Conservation (phyloP, 768 basidiomycete genomes). For the Kwoniella sp. region DNA sequence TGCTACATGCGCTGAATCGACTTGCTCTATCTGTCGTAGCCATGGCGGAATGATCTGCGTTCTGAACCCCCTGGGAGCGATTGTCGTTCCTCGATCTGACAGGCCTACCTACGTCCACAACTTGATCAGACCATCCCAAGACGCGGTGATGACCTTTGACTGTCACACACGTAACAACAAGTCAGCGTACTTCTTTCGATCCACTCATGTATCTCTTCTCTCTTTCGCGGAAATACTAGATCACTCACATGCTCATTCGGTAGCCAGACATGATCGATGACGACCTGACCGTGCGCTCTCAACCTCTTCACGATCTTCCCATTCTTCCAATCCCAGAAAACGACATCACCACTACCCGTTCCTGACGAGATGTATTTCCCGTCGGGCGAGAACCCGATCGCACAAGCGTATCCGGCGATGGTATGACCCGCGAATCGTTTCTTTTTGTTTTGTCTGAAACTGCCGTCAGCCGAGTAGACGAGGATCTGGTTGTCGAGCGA, state of each 20-base stretch:
- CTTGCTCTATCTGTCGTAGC: too few species aligned
- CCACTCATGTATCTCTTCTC: too few species aligned
- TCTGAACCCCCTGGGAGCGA: too few species aligned
- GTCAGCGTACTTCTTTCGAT: background rate
- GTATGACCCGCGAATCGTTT: slow-evolving; percentile 98
- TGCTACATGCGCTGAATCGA: too few species aligned
- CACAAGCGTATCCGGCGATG: slow-evolving; percentile 94
- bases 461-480: slow-evolving; percentile 91
- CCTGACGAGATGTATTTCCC: slow-evolving; percentile 98
- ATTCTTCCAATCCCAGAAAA: slow-evolving; percentile 99
- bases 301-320: slow-evolving; percentile 89
- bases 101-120: slow-evolving; percentile 67
- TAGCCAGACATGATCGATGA: slow-evolving; percentile 96
- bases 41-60: too few species aligned
- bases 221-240: background rate
- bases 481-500: slow-evolving; percentile 98
- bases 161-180: slow-evolving; percentile 54
- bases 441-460: slow-evolving; percentile 95
- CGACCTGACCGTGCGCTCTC: slow-evolving; percentile 90
- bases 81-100: too few species aligned
- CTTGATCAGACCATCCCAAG: slow-evolving; percentile 98
- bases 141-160: slow-evolving; percentile 96
- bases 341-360: slow-evolving; percentile 89
- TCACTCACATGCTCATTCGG: slow-evolving; percentile 89
- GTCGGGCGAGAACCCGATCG: slow-evolving; percentile 96